These are phyloP conservation scores for Filosporella fistucella DNA, from an alignment of 495 filamentous ascomycete species.

Conservation along the genomic window DNA sequence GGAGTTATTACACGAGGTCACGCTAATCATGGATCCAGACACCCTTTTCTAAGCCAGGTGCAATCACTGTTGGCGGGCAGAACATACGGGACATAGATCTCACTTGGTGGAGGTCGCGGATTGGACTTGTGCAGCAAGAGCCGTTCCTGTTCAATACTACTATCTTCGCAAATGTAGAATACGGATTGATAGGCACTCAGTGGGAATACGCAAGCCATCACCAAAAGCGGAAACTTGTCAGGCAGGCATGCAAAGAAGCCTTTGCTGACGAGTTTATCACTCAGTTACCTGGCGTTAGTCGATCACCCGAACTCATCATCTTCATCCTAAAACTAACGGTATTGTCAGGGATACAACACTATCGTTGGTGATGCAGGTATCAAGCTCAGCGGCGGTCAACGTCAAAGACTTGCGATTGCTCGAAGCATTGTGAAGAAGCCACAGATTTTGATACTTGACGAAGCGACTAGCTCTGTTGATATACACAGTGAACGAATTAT, in stretches of 20 bases:
- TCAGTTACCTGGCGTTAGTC: conserved; percentile 24
- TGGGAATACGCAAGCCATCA: conserved; percentile 16
- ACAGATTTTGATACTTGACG: conserved; percentile 65
- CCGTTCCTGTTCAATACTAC: conserved; percentile 60
- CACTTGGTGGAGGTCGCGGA: conserved; percentile 45
- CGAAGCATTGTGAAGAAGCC: conserved; percentile 69
- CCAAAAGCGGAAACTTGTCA: conserved; percentile 16
- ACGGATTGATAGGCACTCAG: conserved; percentile 29
- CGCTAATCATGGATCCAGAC: too few relatives aligned
- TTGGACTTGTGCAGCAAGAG: conserved; percentile 64
- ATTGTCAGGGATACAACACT: conserved; percentile 37
- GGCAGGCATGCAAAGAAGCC: conserved; percentile 27
- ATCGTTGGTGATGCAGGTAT: conserved; percentile 41
- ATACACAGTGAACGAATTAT: conserved; percentile 63
- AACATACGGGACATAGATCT: conserved; percentile 51
- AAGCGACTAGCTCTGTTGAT: conserved; percentile 70
- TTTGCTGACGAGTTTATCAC: conserved; percentile 41
- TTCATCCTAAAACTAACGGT: neutral
- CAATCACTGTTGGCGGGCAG: conserved; percentile 45
- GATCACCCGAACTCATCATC: neutral
- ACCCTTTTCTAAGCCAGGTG: too few relatives aligned
- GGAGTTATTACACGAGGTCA: conserved; percentile 26
- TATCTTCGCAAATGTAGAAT: conserved; percentile 64
- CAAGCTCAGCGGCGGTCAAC: conserved; percentile 46
- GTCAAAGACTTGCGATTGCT: conserved; percentile 58